A percentile compares a stretch with the other conserved stretches of the same genome.
These are phyloP conservation scores for Cutaneotrichosporon dermatis DNA, from an alignment of 1,284 basidiomycete species.

Conservation along the genomic window DNA sequence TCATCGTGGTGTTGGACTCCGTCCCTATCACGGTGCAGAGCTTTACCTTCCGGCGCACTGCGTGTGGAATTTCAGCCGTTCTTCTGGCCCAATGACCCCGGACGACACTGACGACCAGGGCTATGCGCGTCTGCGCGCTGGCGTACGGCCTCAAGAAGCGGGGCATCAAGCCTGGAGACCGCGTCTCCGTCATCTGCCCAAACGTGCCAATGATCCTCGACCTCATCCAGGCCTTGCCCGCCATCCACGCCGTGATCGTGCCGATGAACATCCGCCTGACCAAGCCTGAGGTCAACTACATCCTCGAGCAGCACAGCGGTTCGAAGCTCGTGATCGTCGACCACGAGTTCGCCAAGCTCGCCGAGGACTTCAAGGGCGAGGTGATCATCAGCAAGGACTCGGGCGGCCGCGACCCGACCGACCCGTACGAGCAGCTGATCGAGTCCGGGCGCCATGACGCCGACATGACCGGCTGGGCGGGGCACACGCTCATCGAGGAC, in stretches of 20 bases:
- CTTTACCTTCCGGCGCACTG: too few species aligned
- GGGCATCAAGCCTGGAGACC: conserved; percentile 70
- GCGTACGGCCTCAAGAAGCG: conserved; percentile 65
- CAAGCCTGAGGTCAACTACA: conserved; percentile 20
- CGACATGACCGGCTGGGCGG: conserved; percentile 14
- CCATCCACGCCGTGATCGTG: conserved; percentile 17
- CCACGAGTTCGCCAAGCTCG: conserved; percentile 20
- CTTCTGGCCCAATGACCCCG: too few species aligned
- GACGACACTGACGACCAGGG: conserved; percentile 5
- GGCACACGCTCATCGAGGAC: conserved; percentile 19
- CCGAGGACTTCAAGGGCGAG: conserved; percentile 16
- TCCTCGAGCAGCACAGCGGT: conserved; percentile 20
- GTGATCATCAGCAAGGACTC: conserved; percentile 17
- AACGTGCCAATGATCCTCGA: conserved; percentile 22
- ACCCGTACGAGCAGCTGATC: conserved; percentile 19
- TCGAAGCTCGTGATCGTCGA: conserved; percentile 12
- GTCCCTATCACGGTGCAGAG: too few species aligned
- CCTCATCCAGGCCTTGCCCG: conserved; percentile 17
- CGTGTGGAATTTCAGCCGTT: too few species aligned
- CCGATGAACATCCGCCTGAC: conserved; percentile 21
- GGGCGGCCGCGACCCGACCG: conserved; percentile 14
- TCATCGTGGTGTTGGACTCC: too few species aligned
- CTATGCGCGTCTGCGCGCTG: conserved; percentile 44
- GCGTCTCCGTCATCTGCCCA: conserved; percentile 59
- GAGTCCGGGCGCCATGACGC: conserved; percentile 15